Conservation (phyloP, 208 protist genomes). For the Vickermania spadyakhi region DNA sequence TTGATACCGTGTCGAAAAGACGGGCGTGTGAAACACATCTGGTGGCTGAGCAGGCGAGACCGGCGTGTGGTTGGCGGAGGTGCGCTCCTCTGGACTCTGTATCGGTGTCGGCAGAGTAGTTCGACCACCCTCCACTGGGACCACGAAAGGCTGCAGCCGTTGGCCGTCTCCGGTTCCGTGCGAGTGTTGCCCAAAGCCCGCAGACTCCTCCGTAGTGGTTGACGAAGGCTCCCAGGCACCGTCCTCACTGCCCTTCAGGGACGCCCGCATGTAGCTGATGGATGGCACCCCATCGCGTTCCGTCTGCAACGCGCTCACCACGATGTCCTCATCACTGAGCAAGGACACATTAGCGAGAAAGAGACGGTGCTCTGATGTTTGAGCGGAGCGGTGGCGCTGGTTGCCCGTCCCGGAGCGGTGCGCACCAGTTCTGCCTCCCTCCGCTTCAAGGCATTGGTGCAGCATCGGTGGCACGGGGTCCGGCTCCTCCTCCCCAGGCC, state of each 20-base stretch:
- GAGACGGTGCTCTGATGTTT: not conserved
- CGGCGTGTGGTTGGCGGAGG: too few relatives aligned
- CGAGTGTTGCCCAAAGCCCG: not conserved
- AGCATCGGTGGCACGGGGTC: conserved; percentile 1
- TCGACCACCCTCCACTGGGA: too few relatives aligned
- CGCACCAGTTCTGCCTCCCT: too few relatives aligned
- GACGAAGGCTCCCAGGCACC: not conserved
- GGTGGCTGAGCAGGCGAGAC: not conserved
- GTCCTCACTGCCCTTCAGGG: conserved; percentile 5
- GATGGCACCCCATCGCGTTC: conserved; percentile 1
- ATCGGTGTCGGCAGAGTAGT: too few relatives aligned
- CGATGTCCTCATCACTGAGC: not conserved
- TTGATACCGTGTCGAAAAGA: not conserved
- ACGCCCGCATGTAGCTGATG: conserved; percentile 9
- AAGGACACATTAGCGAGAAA: not conserved
- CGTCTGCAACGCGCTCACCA: not conserved
- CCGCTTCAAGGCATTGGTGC: too few relatives aligned
- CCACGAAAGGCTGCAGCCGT: too few relatives aligned
- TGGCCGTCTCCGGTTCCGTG: too few relatives aligned
- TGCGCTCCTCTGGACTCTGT: too few relatives aligned
- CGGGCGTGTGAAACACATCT: not conserved
- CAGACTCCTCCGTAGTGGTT: not conserved
- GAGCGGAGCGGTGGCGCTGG: not conserved
- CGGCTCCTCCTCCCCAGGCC: not conserved
- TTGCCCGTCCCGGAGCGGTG: too few relatives aligned